Percentiles rank a stretch among this genome's conserved stretches.
Conservation (phyloP, 2,329 filamentous ascomycete genomes). For the Calonectria leucothoes region DNA sequence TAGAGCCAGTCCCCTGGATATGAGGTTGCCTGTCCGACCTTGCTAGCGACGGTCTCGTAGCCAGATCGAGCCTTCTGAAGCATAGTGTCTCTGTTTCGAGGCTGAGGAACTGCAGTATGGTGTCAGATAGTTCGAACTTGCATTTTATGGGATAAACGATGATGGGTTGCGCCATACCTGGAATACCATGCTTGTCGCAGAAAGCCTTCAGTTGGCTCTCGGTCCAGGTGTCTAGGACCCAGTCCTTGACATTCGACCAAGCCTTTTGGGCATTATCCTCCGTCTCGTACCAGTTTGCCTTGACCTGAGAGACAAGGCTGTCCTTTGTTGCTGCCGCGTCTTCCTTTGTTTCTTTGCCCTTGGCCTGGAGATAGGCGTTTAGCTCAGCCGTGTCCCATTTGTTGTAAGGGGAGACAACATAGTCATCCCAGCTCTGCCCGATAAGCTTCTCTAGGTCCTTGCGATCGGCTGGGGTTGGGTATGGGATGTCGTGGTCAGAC, state of each 20-base stretch:
- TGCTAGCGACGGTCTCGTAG: slow-evolving; percentile 83
- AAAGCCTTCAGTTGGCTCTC: slow-evolving; percentile 95
- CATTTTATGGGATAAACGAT: too few relatives aligned
- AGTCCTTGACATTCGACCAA: slow-evolving; percentile 81
- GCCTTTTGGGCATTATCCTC: slow-evolving; percentile 81
- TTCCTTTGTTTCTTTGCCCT: slow-evolving; percentile 77
- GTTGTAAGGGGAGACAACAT: slow-evolving; percentile 80
- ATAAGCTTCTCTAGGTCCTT: slow-evolving; percentile 95
- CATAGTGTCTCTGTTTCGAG: slow-evolving; percentile 85
- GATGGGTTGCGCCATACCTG: slow-evolving; percentile 57
- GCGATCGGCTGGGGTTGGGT: slow-evolving; percentile 90
- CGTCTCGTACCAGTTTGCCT: slow-evolving; percentile 80
- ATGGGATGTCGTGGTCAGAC: slow-evolving; percentile 89
- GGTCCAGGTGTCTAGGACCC: slow-evolving; percentile 96
- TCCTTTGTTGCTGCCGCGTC: slow-evolving; percentile 76
- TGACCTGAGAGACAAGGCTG: slow-evolving; percentile 75
- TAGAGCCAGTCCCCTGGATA: slow-evolving; percentile 98
- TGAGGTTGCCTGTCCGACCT: slow-evolving; percentile 77
- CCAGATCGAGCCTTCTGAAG: slow-evolving; percentile 82
- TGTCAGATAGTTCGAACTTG: background rate
- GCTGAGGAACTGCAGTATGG: slow-evolving; percentile 74
- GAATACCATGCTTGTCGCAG: slow-evolving; percentile 87
- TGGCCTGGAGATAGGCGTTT: slow-evolving; percentile 73
- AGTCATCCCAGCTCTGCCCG: slow-evolving; percentile 87
- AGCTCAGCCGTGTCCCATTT: slow-evolving; percentile 80